These are phyloP conservation scores for Diaporthe citrichinensis DNA, from an alignment of 2,329 filamentous ascomycete species.

Conservation along the genomic window DNA sequence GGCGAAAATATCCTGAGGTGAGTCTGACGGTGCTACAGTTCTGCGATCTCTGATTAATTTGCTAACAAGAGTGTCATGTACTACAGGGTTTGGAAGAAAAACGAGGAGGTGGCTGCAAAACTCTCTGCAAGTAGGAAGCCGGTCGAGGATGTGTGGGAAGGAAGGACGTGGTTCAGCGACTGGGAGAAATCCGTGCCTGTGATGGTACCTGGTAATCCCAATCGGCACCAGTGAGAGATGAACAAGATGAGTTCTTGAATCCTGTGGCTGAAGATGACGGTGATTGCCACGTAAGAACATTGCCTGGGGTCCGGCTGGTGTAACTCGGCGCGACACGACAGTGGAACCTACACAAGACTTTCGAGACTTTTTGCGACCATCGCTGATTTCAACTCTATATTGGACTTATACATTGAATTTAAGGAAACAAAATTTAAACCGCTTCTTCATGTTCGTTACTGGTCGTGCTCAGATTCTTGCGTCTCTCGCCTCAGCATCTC, in stretches of 20 bases:
- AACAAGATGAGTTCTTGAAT: not conserved
- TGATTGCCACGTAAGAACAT: not conserved
- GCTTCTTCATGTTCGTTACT: not conserved
- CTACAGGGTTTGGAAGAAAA: slow-evolving; percentile 25
- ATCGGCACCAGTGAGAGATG: slow-evolving; percentile 5
- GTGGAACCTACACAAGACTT: not conserved
- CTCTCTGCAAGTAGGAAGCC: slow-evolving; percentile 3
- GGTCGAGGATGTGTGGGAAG: slow-evolving; percentile 32
- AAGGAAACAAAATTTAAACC: not conserved
- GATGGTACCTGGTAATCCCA: slow-evolving; percentile 22
- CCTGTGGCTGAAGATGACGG: not conserved
- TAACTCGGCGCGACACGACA: too few species aligned
- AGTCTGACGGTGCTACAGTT: not conserved
- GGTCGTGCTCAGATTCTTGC: not conserved
- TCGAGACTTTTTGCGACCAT: not conserved
- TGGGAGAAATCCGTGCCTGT: slow-evolving; percentile 15
- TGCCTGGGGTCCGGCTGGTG: not conserved
- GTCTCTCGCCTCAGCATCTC: not conserved
- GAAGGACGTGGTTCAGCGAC: slow-evolving; percentile 12
- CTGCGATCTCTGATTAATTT: not conserved
- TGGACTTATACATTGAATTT: not conserved
- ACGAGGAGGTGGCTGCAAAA: slow-evolving; percentile 13
- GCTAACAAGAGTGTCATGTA: not conserved
- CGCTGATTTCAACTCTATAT: not conserved
- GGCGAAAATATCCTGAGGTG: slow-evolving; percentile 69